These are phyloP conservation scores for Botrytis sinoallii DNA, from an alignment of 2,329 filamentous ascomycete species.

Conservation along the genomic window DNA sequence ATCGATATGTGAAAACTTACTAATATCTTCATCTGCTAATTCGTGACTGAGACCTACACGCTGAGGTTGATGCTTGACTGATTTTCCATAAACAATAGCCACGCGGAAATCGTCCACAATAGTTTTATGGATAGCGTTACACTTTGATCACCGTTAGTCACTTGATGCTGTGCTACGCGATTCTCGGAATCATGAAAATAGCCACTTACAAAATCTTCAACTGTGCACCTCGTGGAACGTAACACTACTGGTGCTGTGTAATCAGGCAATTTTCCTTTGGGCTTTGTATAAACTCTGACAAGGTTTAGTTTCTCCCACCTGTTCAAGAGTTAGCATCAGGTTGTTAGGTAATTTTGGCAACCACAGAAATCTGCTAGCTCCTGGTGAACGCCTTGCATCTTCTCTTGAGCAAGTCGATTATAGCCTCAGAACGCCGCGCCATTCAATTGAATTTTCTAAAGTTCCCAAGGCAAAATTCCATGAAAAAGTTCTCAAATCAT, in stretches of 20 bases:
- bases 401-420: background rate
- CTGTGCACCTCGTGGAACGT: slow-evolving; percentile 74
- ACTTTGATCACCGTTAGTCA: slow-evolving; percentile 52
- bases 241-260: slow-evolving; percentile 90
- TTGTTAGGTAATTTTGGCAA: background rate
- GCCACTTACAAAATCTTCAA: slow-evolving; percentile 90
- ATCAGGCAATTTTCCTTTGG: slow-evolving; percentile 91
- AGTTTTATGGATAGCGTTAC: slow-evolving; percentile 93
- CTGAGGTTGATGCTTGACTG: slow-evolving; percentile 98
- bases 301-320: slow-evolving; percentile 92
- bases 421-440: background rate
- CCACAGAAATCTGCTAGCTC: background rate
- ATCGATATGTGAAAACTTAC: slow-evolving; percentile 27
- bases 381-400: slow-evolving; percentile 13
- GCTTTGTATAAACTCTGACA: slow-evolving; percentile 93
- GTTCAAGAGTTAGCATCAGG: slow-evolving; percentile 27
- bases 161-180: slow-evolving; percentile 6
- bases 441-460: background rate
- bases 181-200: slow-evolving; percentile 16
- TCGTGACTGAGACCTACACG: slow-evolving; percentile 88
- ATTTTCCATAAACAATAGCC: slow-evolving; percentile 95
- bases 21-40: slow-evolving; percentile 94
- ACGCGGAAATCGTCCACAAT: slow-evolving; percentile 95
- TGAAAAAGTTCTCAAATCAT: slow-evolving; percentile 12
- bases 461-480: background rate